These are phyloP conservation scores for Bretschneidera sinensis DNA, from an alignment of 345 rosid species.

Conservation along the genomic window DNA sequence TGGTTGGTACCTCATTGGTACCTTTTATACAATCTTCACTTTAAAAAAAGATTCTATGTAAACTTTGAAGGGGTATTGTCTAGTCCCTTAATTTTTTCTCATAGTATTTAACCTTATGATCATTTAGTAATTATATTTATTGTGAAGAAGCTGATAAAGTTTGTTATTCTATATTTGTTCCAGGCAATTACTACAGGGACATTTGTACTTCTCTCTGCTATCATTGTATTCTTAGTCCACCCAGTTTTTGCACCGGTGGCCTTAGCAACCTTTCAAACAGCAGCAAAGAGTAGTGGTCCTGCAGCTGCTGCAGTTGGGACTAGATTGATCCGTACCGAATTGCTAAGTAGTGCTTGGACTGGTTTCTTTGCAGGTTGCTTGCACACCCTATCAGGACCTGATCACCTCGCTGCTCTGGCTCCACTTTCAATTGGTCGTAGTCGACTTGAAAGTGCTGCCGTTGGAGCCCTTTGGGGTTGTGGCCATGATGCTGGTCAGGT, in stretches of 20 bases:
- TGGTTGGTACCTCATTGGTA: no score
- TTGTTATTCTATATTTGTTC: conserved; percentile 8
- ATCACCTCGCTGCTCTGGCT: conserved; percentile 96
- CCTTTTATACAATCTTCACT: no score
- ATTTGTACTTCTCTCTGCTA: conserved; percentile 48
- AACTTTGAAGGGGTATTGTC: no score
- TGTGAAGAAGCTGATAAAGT: background rate
- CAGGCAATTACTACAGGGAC: conserved; percentile 52
- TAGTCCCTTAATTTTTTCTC: no score
- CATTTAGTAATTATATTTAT: background rate
- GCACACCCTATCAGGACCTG: conserved; percentile 94
- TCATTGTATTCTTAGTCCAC: conserved; percentile 48
- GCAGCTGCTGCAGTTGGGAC: conserved; percentile 52
- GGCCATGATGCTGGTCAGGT: conserved; percentile 98
- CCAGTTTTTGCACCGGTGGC: conserved; percentile 82
- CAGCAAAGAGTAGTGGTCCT: conserved; percentile 46
- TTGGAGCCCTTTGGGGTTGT: conserved; percentile 99
- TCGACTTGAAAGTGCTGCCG: conserved; percentile 76
- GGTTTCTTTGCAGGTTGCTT: conserved; percentile 96
- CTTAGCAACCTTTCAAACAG: conserved; percentile 67
- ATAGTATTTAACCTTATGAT: no score
- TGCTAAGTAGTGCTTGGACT: conserved; percentile 83
- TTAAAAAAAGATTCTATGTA: no score
- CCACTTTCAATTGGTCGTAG: conserved; percentile 96
- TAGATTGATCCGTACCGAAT: conserved; percentile 45